phyloP scores from a whole-genome alignment of 495 filamentous ascomycete species.

The Podospora bellae-mahoneyi region DNA sequence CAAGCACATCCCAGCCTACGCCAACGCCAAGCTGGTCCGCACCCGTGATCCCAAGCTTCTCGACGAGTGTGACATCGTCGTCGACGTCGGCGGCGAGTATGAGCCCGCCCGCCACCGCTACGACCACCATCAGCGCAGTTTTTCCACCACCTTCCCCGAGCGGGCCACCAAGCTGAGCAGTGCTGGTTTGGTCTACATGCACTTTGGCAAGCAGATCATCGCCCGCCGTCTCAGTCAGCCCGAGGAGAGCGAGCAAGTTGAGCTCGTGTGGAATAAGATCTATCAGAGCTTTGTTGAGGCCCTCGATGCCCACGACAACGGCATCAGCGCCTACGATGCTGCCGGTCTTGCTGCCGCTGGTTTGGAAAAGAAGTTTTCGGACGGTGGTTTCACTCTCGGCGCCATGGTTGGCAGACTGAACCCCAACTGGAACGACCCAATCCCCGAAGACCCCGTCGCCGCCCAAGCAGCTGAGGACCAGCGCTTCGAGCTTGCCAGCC shows the following conservation, averaged over 20 bases:
- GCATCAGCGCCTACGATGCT: conserved; percentile 74
- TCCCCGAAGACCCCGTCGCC: conserved; percentile 45
- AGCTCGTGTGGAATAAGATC: conserved; percentile 77
- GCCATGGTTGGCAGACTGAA: conserved; percentile 84
- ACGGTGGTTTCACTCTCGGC: conserved; percentile 76
- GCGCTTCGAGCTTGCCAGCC: conserved; percentile 70
- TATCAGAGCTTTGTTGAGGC: conserved; percentile 94
- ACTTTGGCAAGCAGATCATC: conserved; percentile 84
- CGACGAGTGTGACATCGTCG: conserved; percentile 83
- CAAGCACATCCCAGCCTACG: conserved; percentile 73
- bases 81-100: conserved; percentile 93
- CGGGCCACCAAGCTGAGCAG: conserved; percentile 84
- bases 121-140: conserved; percentile 96
- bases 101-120: conserved; percentile 70
- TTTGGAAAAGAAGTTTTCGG: conserved; percentile 73
- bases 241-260: conserved; percentile 61
- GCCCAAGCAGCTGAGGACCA: conserved; percentile 75
- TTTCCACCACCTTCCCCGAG: conserved; percentile 70
- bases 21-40: conserved; percentile 69
- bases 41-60: conserved; percentile 81
- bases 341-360: conserved; percentile 59
- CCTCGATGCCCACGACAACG: conserved; percentile 96
- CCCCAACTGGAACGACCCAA: conserved; percentile 59
- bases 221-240: conserved; percentile 53
- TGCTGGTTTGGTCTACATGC: conserved; percentile 91